A percentile compares a stretch with the other conserved stretches of the same genome.
Conservation (phyloP, 345 rosid species). For the Citrus trifoliata region DNA sequence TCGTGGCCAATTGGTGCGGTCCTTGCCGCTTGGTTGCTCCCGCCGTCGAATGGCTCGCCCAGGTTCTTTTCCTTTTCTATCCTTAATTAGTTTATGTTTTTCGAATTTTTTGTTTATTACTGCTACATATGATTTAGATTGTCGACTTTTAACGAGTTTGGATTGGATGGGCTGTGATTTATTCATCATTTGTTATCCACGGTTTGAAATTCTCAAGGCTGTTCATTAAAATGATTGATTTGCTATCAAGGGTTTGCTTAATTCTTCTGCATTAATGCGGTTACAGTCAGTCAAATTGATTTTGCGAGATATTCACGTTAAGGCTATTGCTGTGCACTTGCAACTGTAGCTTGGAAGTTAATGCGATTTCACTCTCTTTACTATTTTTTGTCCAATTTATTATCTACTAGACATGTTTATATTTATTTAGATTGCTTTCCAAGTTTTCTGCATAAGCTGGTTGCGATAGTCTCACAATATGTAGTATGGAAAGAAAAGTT, state of each 20-base stretch:
- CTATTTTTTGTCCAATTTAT: no score
- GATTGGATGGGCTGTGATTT: background rate
- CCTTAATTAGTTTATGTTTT: background rate
- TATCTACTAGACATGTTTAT: no score
- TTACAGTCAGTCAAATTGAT: no score
- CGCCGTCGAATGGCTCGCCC: conserved; percentile 59
- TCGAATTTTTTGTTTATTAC: background rate
- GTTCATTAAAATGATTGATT: no score
- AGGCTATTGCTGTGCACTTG: background rate
- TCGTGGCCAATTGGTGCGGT: conserved; percentile 91
- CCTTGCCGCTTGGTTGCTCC: conserved; percentile 87
- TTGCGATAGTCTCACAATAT: background rate
- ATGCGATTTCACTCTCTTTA: no score
- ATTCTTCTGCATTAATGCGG: background rate
- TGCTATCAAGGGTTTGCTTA: background rate
- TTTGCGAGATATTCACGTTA: background rate
- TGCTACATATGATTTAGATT: background rate
- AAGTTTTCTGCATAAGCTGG: no score
- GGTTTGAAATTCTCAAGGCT: background rate
- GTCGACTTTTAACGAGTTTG: background rate
- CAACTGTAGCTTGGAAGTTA: no score
- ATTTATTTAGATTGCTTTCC: no score
- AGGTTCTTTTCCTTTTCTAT: conserved; percentile 23
- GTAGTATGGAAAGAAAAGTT: background rate
- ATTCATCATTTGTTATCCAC: background rate